Evolutionary conservation across 352 stramenopile genomes (phyloP).

Genomic region (Phytophthora syringae): DNA sequence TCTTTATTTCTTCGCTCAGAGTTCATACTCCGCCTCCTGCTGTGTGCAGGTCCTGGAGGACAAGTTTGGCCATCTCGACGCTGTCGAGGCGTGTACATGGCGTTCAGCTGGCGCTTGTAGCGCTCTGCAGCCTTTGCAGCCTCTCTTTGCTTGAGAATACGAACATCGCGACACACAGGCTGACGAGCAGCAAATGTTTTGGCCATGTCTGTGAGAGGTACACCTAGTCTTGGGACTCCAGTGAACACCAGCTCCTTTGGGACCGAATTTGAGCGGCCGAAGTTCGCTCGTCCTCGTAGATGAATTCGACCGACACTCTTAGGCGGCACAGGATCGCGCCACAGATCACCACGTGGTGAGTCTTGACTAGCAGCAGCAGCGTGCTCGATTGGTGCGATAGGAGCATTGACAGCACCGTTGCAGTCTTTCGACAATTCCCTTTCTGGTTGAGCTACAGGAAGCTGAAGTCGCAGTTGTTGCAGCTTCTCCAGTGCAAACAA

Average conservation of each 20-base stretch:
- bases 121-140: conserved; percentile 48
- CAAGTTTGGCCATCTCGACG: not conserved
- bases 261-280: conserved; percentile 26
- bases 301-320: not conserved
- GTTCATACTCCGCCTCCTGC: not conserved
- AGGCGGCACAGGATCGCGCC: conserved; percentile 48
- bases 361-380: not conserved
- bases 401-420: not conserved
- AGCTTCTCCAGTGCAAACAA: conserved; percentile 47
- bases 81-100: conserved; percentile 11
- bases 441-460: conserved; percentile 1
- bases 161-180: conserved; percentile 57
- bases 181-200: conserved; percentile 48
- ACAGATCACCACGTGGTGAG: conserved; percentile 23
- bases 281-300: not conserved
- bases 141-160: conserved; percentile 49
- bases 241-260: conserved; percentile 26
- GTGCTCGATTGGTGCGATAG: not conserved
- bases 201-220: conserved; percentile 50
- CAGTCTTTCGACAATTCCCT: not conserved
- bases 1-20: not conserved
- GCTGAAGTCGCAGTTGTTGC: conserved; percentile 44
- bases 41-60: not conserved
- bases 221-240: conserved; percentile 51
- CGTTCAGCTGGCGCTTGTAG: conserved; percentile 46